A percentile compares a stretch with the other conserved stretches of the same genome.
phyloP scores from a whole-genome alignment of 768 basidiomycete genomes.

The Tricholoma bakamatsutake region DNA sequence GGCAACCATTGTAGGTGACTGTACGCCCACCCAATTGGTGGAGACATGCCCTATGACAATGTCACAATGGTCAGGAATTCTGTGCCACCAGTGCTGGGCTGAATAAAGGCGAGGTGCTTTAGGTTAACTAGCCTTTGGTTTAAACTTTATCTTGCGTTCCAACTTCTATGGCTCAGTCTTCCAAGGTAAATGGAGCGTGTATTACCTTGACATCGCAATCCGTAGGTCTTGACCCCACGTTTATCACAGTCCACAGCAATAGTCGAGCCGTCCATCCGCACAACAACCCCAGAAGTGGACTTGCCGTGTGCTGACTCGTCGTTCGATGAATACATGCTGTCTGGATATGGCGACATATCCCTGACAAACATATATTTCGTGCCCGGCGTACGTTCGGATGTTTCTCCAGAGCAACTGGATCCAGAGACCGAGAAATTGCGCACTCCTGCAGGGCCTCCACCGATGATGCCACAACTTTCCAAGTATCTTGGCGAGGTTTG shows the following conservation, averaged over 20 bases:
- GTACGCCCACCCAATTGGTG: neutral
- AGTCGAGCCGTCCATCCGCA: neutral
- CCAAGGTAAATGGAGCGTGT: neutral
- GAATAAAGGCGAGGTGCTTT: neutral
- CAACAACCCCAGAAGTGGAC: neutral
- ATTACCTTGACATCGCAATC: neutral
- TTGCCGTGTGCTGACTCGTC: neutral
- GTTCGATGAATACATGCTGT: conserved; percentile 29
- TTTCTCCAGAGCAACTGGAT: conserved; percentile 8
- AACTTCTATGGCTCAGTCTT: neutral
- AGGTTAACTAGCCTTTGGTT: neutral
- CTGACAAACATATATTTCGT: conserved; percentile 30
- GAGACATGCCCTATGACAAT: neutral
- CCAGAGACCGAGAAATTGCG: conserved; percentile 2
- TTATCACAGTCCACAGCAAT: neutral
- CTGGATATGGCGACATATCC: conserved; percentile 41
- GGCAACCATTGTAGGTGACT: neutral
- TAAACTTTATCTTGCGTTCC: neutral
- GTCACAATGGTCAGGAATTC: neutral
- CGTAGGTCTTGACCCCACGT: neutral
- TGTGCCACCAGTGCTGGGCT: neutral
- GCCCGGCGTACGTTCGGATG: conserved; percentile 22
- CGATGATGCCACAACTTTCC: neutral
- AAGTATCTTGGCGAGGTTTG: neutral
- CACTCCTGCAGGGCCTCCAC: neutral